These are phyloP conservation scores for Cucurbita moschata DNA, from an alignment of 306 rosid species.

Conservation along the genomic window DNA sequence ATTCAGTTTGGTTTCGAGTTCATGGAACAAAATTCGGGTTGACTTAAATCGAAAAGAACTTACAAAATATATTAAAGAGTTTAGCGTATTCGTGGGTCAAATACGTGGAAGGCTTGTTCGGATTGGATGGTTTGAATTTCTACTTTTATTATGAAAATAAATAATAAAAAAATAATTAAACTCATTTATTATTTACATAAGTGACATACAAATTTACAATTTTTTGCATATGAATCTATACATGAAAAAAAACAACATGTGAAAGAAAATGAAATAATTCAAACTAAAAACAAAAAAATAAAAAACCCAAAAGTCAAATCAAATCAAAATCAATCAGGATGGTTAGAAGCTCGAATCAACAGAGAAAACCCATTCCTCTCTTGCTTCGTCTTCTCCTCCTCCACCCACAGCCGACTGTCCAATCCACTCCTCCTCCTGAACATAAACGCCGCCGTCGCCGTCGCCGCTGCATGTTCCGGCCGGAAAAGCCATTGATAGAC, in stretches of 20 bases:
- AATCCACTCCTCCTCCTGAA: constrained; percentile 75
- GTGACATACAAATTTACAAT: background rate
- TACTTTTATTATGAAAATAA: background rate
- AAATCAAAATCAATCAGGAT: constrained; percentile 19
- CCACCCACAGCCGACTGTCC: constrained; percentile 79
- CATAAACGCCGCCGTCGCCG: constrained; percentile 38
- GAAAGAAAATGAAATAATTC: background rate
- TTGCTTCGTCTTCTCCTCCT: constrained; percentile 42
- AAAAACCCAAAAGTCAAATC: background rate
- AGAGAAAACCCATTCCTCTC: constrained; percentile 46
- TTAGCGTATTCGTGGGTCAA: too few species aligned
- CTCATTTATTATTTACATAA: background rate
- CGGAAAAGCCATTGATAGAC: constrained; percentile 80
- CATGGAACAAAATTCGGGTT: too few species aligned
- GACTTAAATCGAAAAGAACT: too few species aligned
- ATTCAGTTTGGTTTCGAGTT: too few species aligned
- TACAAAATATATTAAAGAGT: too few species aligned
- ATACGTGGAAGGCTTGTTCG: too few species aligned
- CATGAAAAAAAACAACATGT: background rate
- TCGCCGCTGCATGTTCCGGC: constrained; percentile 24
- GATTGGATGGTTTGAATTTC: background rate
- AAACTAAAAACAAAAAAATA: background rate
- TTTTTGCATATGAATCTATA: background rate
- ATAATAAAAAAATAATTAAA: background rate
- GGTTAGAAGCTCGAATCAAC: constrained; percentile 58